Base-by-base conservation (phyloP, 225 moss, liverwort and hornwort genomes). In the Lunularia cruciata region DNA sequence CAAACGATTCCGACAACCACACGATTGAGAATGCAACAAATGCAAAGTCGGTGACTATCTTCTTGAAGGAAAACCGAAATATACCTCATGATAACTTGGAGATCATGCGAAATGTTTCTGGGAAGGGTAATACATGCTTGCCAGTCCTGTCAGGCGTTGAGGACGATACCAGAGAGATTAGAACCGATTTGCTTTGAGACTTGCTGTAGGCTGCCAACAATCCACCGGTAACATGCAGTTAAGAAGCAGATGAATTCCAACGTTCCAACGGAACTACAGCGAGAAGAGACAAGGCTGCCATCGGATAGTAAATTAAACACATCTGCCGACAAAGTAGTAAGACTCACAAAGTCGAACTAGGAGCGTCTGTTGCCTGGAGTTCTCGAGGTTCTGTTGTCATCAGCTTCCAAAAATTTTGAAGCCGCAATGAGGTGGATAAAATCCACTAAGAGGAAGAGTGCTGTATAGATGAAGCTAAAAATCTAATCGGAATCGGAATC, bases 401-500 rank as follows among this genome's bases (percentile, higher is more conserved):
- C 60, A 46, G 64, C 49, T 46, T 57, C 35, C 40, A 79, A 53
- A 39, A 35, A 31, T 36, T 48, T 67, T 60, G 51, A 60, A 62
- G 75, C 47, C 46, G 66, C 27, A 43, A 35, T 27, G 48, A 13
- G 25, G 15, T 51, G 48, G 60, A 60, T n/a, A 71, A 19, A 31
- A 52, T 65, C 64, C 68, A 57, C 58, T 39, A 20, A 6, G 38
- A 63, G 49, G 26, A 72, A 63, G 39, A 52, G 38, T 65, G 38
- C 47, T 19, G 30, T 61, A 56, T 31, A 58, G 48, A 7, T 27
- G 35, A 18, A n/a, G 25, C 27, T 35, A 56, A 26, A 52, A 55
- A 12, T 74, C 73, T 77, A 82, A 22, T 83, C 82, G 36, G 82
- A 83, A 69, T 83, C 82, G 23, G 78, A 75, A 15, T 78, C 82